phyloP scores from a whole-genome alignment of 2,329 filamentous ascomycete genomes.

The Trichoderma polysporum region DNA sequence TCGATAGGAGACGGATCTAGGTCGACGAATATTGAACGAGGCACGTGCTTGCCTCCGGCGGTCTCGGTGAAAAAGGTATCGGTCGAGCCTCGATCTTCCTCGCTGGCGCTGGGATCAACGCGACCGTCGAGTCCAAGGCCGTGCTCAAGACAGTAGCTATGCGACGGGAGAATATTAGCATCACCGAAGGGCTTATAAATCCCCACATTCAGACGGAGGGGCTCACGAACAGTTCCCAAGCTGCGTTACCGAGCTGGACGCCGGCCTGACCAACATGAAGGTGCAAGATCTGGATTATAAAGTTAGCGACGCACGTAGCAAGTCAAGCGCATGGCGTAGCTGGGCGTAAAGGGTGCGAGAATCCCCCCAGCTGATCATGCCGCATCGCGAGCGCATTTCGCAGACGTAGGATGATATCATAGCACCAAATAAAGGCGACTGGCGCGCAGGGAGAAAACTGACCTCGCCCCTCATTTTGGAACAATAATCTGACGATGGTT shows the following conservation, averaged over 20 bases:
- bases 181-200: constrained; percentile 25
- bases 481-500: background rate
- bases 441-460: constrained; percentile 31
- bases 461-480: constrained; percentile 59
- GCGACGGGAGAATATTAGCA: constrained; percentile 20
- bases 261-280: constrained; percentile 68
- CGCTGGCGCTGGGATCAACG: constrained; percentile 60
- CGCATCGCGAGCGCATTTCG: background rate
- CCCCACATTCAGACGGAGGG: constrained; percentile 25
- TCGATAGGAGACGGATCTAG: constrained; percentile 72
- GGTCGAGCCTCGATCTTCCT: constrained; percentile 63
- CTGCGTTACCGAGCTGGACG: constrained; percentile 71
- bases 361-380: background rate
- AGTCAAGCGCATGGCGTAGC: background rate
- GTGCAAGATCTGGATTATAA: constrained; percentile 54
- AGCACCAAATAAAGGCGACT: background rate
- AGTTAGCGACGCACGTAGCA: background rate
- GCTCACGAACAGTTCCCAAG: constrained; percentile 69
- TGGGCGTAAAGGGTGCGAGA: constrained; percentile 3
- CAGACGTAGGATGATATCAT: constrained; percentile 9
- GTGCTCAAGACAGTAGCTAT: constrained; percentile 71
- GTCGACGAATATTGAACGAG: constrained; percentile 70
- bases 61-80: constrained; percentile 76
- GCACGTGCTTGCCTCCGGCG: constrained; percentile 69
- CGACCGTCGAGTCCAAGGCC: constrained; percentile 65